A percentile compares a stretch with the other conserved stretches of the same genome.
Conservation (phyloP, 1,139 yeast genomes). For the Kurtzmaniella natalensis region DNA sequence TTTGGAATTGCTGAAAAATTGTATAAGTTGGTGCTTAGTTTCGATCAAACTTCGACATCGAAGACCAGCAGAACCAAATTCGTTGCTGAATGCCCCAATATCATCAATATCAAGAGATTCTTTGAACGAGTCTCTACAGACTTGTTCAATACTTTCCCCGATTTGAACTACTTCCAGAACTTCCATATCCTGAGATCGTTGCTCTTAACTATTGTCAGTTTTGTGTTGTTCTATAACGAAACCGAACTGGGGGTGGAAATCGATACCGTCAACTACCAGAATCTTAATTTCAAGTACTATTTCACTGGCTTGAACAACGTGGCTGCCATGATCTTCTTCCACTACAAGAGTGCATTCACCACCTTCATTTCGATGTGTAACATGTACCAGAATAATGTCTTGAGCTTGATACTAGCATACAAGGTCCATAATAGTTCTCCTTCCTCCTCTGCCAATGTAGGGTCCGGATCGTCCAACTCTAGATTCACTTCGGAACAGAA, state of each 20-base stretch:
- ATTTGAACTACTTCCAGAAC: conserved; percentile 37
- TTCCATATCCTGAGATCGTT: conserved; percentile 21
- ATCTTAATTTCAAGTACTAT: conserved; percentile 13
- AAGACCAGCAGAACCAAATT: conserved; percentile 6
- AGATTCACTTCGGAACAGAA: conserved; percentile 3
- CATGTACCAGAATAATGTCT: conserved; percentile 31
- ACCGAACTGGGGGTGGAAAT: conserved; percentile 10
- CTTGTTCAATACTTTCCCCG: conserved; percentile 36
- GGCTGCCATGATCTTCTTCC: conserved; percentile 39
- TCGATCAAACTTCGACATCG: conserved; percentile 9
- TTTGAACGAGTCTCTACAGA: conserved; percentile 17
- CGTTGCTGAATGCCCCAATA: conserved; percentile 3
- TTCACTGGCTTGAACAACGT: conserved; percentile 26
- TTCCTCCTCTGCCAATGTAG: too few species aligned
- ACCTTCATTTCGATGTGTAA: conserved; percentile 46
- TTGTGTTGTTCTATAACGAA: conserved; percentile 18
- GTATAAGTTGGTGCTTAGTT: not conserved
- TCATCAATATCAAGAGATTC: conserved; percentile 6
- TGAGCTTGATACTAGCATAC: conserved; percentile 20
- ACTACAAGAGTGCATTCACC: conserved; percentile 28
- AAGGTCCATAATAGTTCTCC: conserved; percentile 1
- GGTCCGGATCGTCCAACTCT: not conserved
- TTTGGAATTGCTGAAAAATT: conserved; percentile 14
- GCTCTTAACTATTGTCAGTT: conserved; percentile 24
- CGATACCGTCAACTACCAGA: conserved; percentile 7